These are phyloP conservation scores for Leptomonas seymouri DNA, from an alignment of 208 protist genomes.

Conservation along the genomic window DNA sequence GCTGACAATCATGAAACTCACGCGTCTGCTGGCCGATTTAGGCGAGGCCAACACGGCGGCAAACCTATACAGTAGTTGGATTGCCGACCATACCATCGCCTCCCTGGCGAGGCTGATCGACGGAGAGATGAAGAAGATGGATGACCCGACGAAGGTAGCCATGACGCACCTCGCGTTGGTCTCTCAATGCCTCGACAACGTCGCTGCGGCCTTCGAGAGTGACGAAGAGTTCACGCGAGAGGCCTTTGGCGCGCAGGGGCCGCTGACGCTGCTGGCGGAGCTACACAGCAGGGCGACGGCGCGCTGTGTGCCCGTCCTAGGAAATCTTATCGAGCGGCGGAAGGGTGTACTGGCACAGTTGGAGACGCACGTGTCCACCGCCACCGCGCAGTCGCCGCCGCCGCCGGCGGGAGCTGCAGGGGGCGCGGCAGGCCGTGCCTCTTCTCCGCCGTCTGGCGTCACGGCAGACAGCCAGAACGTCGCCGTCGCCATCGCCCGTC, in stretches of 20 bases:
- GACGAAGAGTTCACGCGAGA: conserved; percentile 73
- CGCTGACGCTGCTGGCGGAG: conserved; percentile 55
- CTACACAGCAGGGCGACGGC: conserved; percentile 70
- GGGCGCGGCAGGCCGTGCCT: background rate
- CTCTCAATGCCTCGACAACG: conserved; percentile 77
- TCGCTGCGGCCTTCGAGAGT: conserved; percentile 75
- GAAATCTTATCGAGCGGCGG: conserved; percentile 70
- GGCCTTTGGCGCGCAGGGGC: conserved; percentile 56
- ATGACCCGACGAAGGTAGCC: conserved; percentile 54
- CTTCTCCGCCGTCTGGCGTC: background rate
- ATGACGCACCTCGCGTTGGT: conserved; percentile 81
- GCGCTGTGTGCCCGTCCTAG: conserved; percentile 78
- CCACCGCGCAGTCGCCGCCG: background rate
- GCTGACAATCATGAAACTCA: conserved; percentile 63
- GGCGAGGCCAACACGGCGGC: conserved; percentile 44
- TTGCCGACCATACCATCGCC: conserved; percentile 68
- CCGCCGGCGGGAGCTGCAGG: conserved; percentile 2
- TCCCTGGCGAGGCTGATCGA: conserved; percentile 66
- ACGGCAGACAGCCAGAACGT: conserved; percentile 18
- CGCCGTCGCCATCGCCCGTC: conserved; percentile 54
- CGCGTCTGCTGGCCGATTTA: conserved; percentile 52
- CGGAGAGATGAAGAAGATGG: conserved; percentile 75
- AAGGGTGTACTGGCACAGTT: conserved; percentile 46
- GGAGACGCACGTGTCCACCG: conserved; percentile 26
- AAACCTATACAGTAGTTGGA: conserved; percentile 63